Evolutionary conservation across 208 protist species (phyloP), one percentile per base, ranked within the genome.

Genomic region (Trypanosomatidae sp.): DNA sequence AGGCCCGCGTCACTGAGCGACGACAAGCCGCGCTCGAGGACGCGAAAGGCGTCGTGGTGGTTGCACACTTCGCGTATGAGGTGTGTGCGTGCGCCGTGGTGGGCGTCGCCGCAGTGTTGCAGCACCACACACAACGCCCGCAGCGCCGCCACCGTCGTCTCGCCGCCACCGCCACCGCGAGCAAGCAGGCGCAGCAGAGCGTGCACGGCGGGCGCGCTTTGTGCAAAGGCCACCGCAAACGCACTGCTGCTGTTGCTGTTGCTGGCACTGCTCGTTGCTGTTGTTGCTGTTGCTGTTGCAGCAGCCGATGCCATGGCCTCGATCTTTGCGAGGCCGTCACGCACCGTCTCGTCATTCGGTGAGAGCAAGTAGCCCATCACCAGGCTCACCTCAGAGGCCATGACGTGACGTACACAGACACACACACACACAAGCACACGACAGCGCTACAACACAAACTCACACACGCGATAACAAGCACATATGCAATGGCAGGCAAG

Each of bases 271-370:
- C n/a, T n/a, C n/a, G n/a, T n/a, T n/a, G n/a, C n/a, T n/a, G n/a
- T n/a, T n/a, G n/a, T n/a, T n/a, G n/a, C n/a, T n/a, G n/a, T n/a
- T n/a, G n/a, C n/a, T n/a, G n/a, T n/a, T n/a, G n/a, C n/a, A n/a
- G n/a, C n/a, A n/a, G n/a, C n/a, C n/a, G n/a, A n/a, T n/a, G n/a
- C n/a, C n/a, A n/a, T n/a, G n/a, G n/a, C n/a, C n/a, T 59, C 39
- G 38, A 93, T 89, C 52, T 88, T 90, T 13, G 66, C 43, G 0
- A 93, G 56, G 0, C 85, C 85, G 37, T 94, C 85, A 19, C 60
- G 49, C 7, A 86, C 75, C 0, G 76, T 89, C 41, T 88, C 71
- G n/a, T 59, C 66, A 50, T 91, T 79, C 54, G 75, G 68, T 33
- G 85, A 94, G 13, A 94, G 60, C 30, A 64, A 18, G 40, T 64